Base-by-base conservation (phyloP, 2,329 filamentous ascomycete genomes). In the Nigrograna mackinnonii region DNA sequence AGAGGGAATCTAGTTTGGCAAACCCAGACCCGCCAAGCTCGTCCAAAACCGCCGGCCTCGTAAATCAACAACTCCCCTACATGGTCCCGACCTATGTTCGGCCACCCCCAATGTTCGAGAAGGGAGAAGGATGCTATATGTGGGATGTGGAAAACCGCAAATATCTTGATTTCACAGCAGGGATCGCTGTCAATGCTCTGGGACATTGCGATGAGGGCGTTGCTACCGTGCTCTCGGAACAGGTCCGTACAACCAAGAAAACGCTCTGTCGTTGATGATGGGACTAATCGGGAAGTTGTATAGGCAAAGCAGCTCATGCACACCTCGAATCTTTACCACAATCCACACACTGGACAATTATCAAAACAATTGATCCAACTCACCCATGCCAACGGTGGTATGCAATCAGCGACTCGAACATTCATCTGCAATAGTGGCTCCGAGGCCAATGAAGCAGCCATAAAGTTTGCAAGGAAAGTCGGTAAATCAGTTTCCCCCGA, bases 51-150 rank as follows among this genome's bases (percentile, higher is more conserved):
- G 81, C 84, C 22, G 79, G 84, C 21, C 79, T 96, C 46, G 82
- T 96, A 52, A 79, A 83, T 54, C 82, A 89, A 47, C 84, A 91
- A 59, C 79, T 85, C 22, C 87, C 88, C 3, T 97, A 85, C 72
- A 97, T 99, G 92, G 88, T 99, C 20, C 86, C 91, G 2, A 99
- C 94, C 39, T 99, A 99, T 71, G 84, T 90, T 39, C 89, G 94
- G 19, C 92, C 94, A 36, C 80, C 87, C 33, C 90, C 91, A 2
- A 88, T 97, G 63, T 96, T 99, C 69, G 84, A 91, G 44, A 88
- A 85, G 67, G 94, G 91, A 50, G 77, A 90, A 64, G 94, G 94
- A 2, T 91, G 86, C 47, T 91, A 91, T 67, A 70, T 99, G 49
- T 97, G 85, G 83, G 94, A 99, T 67, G 74, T 92, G 26, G 91